Evolutionary conservation across 2,329 filamentous ascomycete species (phyloP), one percentile per base, ranked within the genome.

Genomic region (Coniosporium tulheliwenetii): DNA sequence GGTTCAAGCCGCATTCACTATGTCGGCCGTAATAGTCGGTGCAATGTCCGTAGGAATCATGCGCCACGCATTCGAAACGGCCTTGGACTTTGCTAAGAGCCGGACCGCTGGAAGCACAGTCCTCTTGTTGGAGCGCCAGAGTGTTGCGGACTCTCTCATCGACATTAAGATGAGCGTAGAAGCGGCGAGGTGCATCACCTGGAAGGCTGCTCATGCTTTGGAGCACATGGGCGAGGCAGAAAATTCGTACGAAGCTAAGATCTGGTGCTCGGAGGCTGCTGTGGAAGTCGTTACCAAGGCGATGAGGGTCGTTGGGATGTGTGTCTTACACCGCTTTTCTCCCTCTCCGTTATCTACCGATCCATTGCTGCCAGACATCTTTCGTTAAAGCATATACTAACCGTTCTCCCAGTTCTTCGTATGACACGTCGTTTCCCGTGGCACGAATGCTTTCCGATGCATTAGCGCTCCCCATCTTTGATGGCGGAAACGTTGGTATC

Each of bases 1-100:
- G 4, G 7, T 26, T 7, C 70, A 63, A 2, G 63, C 62, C 0
- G 47, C 58, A 9, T 70, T 74, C 41, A 64, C 65, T 3, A 52
- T 50, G 10, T 58, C 56, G 2, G 70, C 69, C 1, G 63, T 65
- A 1, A 55, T 75, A 0, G 70, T 74, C 0, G 70, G 69, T 1
- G 70, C 70, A 2, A 73, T 75, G 65, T 60, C 60, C 8, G 66
- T 70, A 0, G 68, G 69, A 2, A 55, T 75, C 34, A 71, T 72
- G 67, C 62, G 71, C 0, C 62, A 65, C 0, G 62, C 65, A 0
- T 75, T 75, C 45, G 69, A 73, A 10, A 61, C 62, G 0, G 69
- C 69, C 1, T 52, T 75, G 1, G 46, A 48, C 1, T 75, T 73
- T 44, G 67, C 67, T 2, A 70, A 67, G 47, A 40, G 40, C 0